Evolutionary conservation across 805 yeast species (phyloP), one percentile per base, ranked within the genome.

Genomic region (Monosporozyma yasuniensis): DNA sequence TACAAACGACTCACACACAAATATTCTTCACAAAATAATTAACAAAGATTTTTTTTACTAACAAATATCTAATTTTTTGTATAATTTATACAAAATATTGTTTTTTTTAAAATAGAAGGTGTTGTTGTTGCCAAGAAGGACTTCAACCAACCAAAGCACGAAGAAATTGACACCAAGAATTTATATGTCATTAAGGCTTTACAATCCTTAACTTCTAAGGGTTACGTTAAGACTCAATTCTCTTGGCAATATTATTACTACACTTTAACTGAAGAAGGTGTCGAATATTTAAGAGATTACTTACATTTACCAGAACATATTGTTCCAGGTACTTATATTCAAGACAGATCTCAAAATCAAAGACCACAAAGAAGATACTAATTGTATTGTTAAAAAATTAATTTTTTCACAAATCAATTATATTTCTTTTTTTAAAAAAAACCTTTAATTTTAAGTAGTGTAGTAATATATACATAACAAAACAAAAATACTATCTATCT

Each of bases 221-320:
- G 99, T 75, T 93, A 71, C 84, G 98, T 93, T 77, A 89, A 91
- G 87, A 93, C 99, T 69, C 98, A 89, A 80, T 93, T 91, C 85
- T 91, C 98, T 72, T 93, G 99, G 99, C 97, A 90, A 84, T 88
- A 88, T 83, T 93, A 93, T 81, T 93, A 93, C 96, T 93, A 93
- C 95, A 88, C 99, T 81, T 86, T 93, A 74, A 93, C 98, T 73
- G 98, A 93, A 73, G 96, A 87, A 78, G 99, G 99, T 84, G 91
- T 93, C 63, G 96, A 89, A 73, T 93, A 80, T 85, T 86, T 93
- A 73, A 87, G 97, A 80, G 89, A 87, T 74, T 93, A 89, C 87
- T 85, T 93, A 77, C 89, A 90, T 84, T 83, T 93, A 70, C 99
- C 99, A 79, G 95, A 87, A 77, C 95, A 89, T 78, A 85, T 93